A percentile compares a stretch with the other conserved stretches of the same genome.
These are phyloP conservation scores for Colletotrichum tabaci DNA, from an alignment of 2,329 filamentous ascomycete species.

Conservation along the genomic window DNA sequence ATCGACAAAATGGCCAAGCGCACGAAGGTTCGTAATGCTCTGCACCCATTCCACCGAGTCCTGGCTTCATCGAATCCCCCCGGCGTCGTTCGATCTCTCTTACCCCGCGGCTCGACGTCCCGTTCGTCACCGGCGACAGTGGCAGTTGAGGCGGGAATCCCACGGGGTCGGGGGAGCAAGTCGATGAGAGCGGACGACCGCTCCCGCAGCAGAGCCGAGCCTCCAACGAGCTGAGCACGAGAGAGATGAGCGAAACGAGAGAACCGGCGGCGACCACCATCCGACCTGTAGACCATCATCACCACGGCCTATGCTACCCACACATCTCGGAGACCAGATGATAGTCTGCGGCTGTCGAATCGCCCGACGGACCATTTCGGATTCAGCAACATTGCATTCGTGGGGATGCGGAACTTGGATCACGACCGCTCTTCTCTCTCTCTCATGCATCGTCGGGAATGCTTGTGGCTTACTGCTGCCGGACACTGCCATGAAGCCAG, in stretches of 20 bases:
- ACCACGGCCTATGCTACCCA: too few relatives aligned
- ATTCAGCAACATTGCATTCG: neutral
- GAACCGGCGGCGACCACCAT: slow-evolving; percentile 3
- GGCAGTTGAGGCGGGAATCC: slow-evolving; percentile 12
- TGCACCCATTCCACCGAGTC: slow-evolving; percentile 17
- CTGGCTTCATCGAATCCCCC: slow-evolving; percentile 31
- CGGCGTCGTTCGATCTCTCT: slow-evolving; percentile 19
- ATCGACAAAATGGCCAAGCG: slow-evolving; percentile 90
- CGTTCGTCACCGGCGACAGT: slow-evolving; percentile 22
- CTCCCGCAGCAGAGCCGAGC: slow-evolving; percentile 1
- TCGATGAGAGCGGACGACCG: neutral
- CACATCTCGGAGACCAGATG: neutral
- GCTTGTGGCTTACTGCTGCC: neutral
- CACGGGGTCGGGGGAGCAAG: neutral
- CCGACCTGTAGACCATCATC: neutral
- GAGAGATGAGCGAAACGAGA: slow-evolving; percentile 29
- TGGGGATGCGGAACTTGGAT: too few relatives aligned
- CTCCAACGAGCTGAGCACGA: slow-evolving; percentile 21
- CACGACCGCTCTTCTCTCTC: slow-evolving; percentile 12
- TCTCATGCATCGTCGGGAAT: neutral
- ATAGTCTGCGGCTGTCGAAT: neutral
- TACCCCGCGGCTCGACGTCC: slow-evolving; percentile 20
- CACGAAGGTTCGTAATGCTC: slow-evolving; percentile 68
- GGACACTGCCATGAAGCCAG: slow-evolving; percentile 15
- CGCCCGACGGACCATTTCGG: neutral